Evolutionary conservation across 257 asterid species (phyloP).

Genomic region (Ehretia macrophylla): DNA sequence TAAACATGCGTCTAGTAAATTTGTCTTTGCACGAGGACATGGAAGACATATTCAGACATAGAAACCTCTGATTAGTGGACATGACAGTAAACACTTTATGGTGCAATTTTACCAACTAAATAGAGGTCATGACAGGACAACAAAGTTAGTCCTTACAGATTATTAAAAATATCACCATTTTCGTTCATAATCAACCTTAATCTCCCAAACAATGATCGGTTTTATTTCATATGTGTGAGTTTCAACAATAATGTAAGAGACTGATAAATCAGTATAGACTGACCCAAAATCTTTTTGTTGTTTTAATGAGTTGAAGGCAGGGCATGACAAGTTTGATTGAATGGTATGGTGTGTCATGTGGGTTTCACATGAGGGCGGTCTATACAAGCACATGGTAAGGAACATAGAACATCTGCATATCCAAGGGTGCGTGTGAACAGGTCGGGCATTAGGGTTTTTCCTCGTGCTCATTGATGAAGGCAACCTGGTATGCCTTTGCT

Average conservation of each 20-base stretch:
- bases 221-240: too few relatives aligned
- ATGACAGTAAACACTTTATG: slow-evolving; percentile 8
- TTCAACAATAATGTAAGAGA: too few relatives aligned
- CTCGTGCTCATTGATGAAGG: slow-evolving; percentile 14
- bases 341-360: slow-evolving; percentile 45
- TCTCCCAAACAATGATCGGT: too few relatives aligned
- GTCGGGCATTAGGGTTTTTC: slow-evolving; percentile 9
- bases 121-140: neutral
- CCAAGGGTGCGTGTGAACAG: slow-evolving; percentile 2
- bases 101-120: neutral
- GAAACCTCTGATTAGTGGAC: slow-evolving; percentile 5
- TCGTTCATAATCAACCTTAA: too few relatives aligned
- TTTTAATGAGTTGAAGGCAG: too few relatives aligned
- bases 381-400: slow-evolving; percentile 26
- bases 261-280: too few relatives aligned
- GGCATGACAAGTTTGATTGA: too few relatives aligned
- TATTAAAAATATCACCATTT: too few relatives aligned
- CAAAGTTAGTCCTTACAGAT: too few relatives aligned
- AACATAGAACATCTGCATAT: slow-evolving; percentile 41
- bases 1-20: slow-evolving; percentile 9
- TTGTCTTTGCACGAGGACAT: slow-evolving; percentile 22
- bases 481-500: slow-evolving; percentile 21
- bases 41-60: slow-evolving; percentile 15
- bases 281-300: too few relatives aligned
- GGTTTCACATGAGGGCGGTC: slow-evolving; percentile 34